Percentiles rank a stretch among this genome's conserved stretches.
These are phyloP conservation scores for Mycena metata DNA, from an alignment of 768 basidiomycete species.

Conservation along the genomic window DNA sequence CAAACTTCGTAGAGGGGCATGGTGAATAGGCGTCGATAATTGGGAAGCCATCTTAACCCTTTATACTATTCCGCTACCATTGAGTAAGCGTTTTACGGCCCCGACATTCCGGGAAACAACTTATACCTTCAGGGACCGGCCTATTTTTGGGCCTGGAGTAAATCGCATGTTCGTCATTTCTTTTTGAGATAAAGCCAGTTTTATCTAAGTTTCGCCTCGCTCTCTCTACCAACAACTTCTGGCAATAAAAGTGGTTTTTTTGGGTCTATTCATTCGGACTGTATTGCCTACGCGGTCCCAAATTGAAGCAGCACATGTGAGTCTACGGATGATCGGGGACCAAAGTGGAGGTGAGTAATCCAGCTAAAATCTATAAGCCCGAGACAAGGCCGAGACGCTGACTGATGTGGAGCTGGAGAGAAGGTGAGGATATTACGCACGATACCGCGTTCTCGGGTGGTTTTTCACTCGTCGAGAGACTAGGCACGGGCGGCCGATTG, in stretches of 20 bases:
- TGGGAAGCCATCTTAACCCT: slow-evolving; percentile 13
- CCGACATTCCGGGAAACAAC: slow-evolving; percentile 9
- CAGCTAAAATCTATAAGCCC: too few species aligned
- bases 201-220: slow-evolving; percentile 9
- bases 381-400: too few species aligned
- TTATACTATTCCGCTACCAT: slow-evolving; percentile 22
- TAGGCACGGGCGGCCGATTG: too few species aligned
- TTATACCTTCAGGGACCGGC: slow-evolving; percentile 11
- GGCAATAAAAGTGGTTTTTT: background rate
- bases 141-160: slow-evolving; percentile 17
- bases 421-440: too few species aligned
- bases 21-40: slow-evolving; percentile 12
- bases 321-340: slow-evolving; percentile 12
- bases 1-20: slow-evolving; percentile 31
- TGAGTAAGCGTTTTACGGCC: slow-evolving; percentile 15
- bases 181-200: slow-evolving; percentile 12
- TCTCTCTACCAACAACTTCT: slow-evolving; percentile 17
- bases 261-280: slow-evolving; percentile 8
- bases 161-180: slow-evolving; percentile 15
- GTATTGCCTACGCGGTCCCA: slow-evolving; percentile 7
- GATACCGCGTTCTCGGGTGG: too few species aligned
- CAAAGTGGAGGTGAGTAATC: too few species aligned
- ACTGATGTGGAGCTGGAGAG: too few species aligned
- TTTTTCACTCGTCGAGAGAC: too few species aligned
- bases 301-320: slow-evolving; percentile 13